These are phyloP conservation scores for Elsinoe ampelina DNA, from an alignment of 2,329 filamentous ascomycete genomes.

Conservation along the genomic window DNA sequence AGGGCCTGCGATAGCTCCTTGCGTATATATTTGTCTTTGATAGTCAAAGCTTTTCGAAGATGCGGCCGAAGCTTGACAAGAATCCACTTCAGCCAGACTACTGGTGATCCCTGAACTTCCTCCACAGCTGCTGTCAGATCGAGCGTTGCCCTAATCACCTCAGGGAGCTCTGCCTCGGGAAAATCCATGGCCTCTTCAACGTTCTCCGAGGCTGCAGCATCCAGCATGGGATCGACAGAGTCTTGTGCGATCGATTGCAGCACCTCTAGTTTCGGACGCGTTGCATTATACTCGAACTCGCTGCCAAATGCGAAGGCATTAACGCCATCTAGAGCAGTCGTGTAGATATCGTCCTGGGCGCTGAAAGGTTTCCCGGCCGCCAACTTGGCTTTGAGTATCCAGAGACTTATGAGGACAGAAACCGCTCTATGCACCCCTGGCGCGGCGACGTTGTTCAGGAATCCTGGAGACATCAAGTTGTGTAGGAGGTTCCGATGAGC, in stretches of 20 bases:
- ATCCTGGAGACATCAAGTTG: slow-evolving; percentile 23
- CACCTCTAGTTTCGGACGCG: background rate
- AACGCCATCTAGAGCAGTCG: slow-evolving; percentile 31
- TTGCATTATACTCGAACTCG: slow-evolving; percentile 20
- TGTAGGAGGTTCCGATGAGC: slow-evolving; percentile 22
- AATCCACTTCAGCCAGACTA: background rate
- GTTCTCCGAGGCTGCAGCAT: background rate
- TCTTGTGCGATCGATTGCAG: background rate
- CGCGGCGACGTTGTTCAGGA: slow-evolving; percentile 22
- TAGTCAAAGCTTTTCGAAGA: background rate
- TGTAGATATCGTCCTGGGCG: slow-evolving; percentile 28
- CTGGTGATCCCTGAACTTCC: background rate
- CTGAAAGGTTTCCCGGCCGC: slow-evolving; percentile 27
- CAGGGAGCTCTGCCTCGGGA: background rate
- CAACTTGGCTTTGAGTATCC: slow-evolving; percentile 24
- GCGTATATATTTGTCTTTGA: background rate
- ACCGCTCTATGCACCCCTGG: slow-evolving; percentile 21
- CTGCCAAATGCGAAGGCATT: slow-evolving; percentile 31
- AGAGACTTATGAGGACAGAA: slow-evolving; percentile 23
- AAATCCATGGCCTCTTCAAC: background rate
- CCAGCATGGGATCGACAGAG: background rate
- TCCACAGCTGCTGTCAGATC: background rate
- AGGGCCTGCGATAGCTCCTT: background rate
- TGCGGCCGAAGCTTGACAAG: background rate
- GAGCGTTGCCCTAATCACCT: background rate